These are phyloP conservation scores for Trichoderma harzianum DNA, from an alignment of 2,329 filamentous ascomycete species.

Conservation along the genomic window DNA sequence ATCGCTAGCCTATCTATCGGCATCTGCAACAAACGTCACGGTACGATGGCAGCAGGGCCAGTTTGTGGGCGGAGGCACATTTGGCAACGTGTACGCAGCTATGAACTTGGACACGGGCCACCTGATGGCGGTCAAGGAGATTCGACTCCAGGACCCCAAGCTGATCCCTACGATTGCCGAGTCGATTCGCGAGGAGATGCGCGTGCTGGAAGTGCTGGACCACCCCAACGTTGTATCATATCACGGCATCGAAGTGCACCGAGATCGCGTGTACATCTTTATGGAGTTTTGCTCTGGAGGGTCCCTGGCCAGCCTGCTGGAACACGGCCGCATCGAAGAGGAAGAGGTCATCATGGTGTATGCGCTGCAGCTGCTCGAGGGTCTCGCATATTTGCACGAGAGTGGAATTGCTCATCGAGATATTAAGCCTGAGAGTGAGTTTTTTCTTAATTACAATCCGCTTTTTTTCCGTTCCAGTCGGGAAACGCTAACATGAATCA, in stretches of 20 bases:
- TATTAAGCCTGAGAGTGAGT: conserved; percentile 93
- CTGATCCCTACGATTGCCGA: conserved; percentile 90
- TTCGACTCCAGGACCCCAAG: conserved; percentile 92
- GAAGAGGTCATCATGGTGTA: conserved; percentile 98
- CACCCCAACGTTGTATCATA: conserved; percentile 98
- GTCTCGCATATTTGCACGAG: conserved; percentile 89
- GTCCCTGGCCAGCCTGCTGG: conserved; percentile 81
- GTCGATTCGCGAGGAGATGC: conserved; percentile 97
- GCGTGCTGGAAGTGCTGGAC: conserved; percentile 88
- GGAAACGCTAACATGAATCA: conserved; percentile 20
- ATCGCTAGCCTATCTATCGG: conserved; percentile 88
- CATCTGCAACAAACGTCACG: conserved; percentile 90
- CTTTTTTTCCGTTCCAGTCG: neutral
- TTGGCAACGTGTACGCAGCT: conserved; percentile 94
- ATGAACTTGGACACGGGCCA: conserved; percentile 97
- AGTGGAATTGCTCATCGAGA: conserved; percentile 91
- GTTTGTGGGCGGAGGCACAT: conserved; percentile 93
- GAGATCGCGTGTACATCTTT: conserved; percentile 99
- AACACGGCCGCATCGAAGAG: conserved; percentile 96
- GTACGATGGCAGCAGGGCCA: conserved; percentile 99
- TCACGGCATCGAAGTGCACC: conserved; percentile 95
- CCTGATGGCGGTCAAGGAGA: conserved; percentile 98
- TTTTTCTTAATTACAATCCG: neutral
- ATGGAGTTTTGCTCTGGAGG: conserved; percentile 99
- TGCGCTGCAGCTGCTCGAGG: conserved; percentile 87